Base-by-base conservation (phyloP, 108 stramenopile genomes). In the Seminavis robusta region DNA sequence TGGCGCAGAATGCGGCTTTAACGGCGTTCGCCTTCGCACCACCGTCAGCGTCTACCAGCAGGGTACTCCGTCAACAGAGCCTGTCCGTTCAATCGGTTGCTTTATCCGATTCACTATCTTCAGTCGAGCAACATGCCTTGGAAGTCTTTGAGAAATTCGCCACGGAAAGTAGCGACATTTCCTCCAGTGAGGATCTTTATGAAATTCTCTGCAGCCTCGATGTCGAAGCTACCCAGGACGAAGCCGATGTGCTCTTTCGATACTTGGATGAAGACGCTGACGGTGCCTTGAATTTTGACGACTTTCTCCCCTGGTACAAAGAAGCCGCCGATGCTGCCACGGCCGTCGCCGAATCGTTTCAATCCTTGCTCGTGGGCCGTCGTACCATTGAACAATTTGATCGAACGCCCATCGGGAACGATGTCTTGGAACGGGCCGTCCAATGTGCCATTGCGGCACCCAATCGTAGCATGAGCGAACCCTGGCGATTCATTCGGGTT, bases 261-360 rank as follows among this genome's bases (percentile, higher is more conserved):
- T 85, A 79, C 52, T 42, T 85, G 33, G 84, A 85, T 45, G 24
- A 27, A 2, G 78, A 85, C 52, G 75, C 55, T 19, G 56, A 59
- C 28, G 84, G 84, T 8, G 33, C 41, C 4, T 56, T 85, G 1
- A 28, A 46, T 5, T 63, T 81, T 44, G 80, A 79, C 24, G 84
- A 85, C 34, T 85, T 85, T 60, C 43, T 78, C 11, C 80, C 84
- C 2, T 85, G 84, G 84, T 85, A 85, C 53, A n/a, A n/a, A n/a
- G 65, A 77, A 24, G 80, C 84, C 17, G 75, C 73, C 20, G 75
- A 73, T 38, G 59, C 77, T 11, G 80, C 78, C 4, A 68, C 65
- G 40, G 71, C 69, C 20, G 32, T 65, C 19, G 61, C 80, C 2
- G 17, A 51, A 17, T 47, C 38, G 21, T 81, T 85, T 57, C 84